Percentiles rank a stretch among this genome's conserved stretches.
phyloP scores from a whole-genome alignment of 208 protist genomes.

The Leishmania turanica region DNA sequence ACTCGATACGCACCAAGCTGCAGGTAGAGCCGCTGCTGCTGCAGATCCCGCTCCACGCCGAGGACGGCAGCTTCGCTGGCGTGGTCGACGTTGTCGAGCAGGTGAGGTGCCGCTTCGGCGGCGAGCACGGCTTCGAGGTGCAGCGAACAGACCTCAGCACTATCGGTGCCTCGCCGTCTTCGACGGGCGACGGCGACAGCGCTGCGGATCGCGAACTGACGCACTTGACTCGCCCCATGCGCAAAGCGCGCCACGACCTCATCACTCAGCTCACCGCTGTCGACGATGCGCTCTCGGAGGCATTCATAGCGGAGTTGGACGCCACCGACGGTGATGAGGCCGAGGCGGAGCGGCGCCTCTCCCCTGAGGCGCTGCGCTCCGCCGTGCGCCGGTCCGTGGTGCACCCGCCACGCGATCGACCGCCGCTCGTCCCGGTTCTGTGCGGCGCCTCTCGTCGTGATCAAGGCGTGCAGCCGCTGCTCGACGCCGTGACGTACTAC shows the following conservation, averaged over 20 bases:
- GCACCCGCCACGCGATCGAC: slow-evolving; percentile 20
- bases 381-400: slow-evolving; percentile 73
- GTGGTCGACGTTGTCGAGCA: slow-evolving; percentile 91
- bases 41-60: slow-evolving; percentile 85
- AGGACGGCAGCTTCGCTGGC: slow-evolving; percentile 77
- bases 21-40: slow-evolving; percentile 83
- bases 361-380: slow-evolving; percentile 45
- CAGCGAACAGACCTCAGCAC: slow-evolving; percentile 12
- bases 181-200: background rate
- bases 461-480: slow-evolving; percentile 91
- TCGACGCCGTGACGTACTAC: slow-evolving; percentile 91
- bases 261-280: slow-evolving; percentile 63
- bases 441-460: slow-evolving; percentile 93
- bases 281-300: slow-evolving; percentile 74
- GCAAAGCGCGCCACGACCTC: slow-evolving; percentile 49
- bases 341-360: slow-evolving; percentile 60
- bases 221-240: slow-evolving; percentile 46
- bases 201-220: slow-evolving; percentile 34
- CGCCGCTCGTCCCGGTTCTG: slow-evolving; percentile 79
- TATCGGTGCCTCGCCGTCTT: background rate
- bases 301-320: slow-evolving; percentile 67
- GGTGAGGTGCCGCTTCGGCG: slow-evolving; percentile 62
- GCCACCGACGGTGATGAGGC: slow-evolving; percentile 75
- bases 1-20: slow-evolving; percentile 82
- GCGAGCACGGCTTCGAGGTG: slow-evolving; percentile 57